Percentiles rank a stretch among this genome's conserved stretches.
Evolutionary conservation across 257 asterid genomes (phyloP).

Genomic region (Solanum clarkiae): DNA sequence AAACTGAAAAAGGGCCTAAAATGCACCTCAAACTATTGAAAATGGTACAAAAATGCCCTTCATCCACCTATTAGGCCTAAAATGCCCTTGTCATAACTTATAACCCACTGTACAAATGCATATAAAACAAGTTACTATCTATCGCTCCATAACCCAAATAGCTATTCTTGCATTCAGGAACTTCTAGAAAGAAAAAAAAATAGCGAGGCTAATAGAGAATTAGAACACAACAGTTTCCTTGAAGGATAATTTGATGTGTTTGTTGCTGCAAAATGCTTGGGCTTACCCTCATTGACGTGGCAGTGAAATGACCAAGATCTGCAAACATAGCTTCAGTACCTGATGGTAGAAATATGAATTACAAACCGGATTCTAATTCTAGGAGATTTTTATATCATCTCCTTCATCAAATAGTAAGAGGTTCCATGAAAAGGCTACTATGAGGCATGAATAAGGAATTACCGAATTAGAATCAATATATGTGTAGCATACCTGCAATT

Average conservation of each 20-base stretch:
- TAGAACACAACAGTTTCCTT: not conserved
- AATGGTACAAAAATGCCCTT: too few species aligned
- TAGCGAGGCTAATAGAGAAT: not conserved
- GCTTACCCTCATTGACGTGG: constrained; percentile 64
- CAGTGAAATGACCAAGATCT: constrained; percentile 92
- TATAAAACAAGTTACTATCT: not conserved
- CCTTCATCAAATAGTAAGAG: not conserved
- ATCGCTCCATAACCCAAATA: not conserved
- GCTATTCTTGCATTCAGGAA: not conserved
- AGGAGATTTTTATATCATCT: not conserved
- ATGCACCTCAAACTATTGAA: too few species aligned
- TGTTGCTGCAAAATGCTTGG: not conserved
- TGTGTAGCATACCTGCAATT: constrained; percentile 48
- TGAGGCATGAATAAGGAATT: not conserved
- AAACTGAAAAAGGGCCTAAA: too few species aligned
- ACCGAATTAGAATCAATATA: not conserved
- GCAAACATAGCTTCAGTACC: constrained; percentile 99
- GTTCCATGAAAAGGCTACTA: not conserved
- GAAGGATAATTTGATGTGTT: not conserved
- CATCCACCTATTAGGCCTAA: too few species aligned
- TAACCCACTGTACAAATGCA: not conserved
- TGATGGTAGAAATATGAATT: constrained; percentile 11
- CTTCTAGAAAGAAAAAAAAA: not conserved
- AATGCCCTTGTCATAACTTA: not conserved
- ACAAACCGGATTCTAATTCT: not conserved